Conservation (phyloP, 805 yeast species). For the Candida alai region DNA sequence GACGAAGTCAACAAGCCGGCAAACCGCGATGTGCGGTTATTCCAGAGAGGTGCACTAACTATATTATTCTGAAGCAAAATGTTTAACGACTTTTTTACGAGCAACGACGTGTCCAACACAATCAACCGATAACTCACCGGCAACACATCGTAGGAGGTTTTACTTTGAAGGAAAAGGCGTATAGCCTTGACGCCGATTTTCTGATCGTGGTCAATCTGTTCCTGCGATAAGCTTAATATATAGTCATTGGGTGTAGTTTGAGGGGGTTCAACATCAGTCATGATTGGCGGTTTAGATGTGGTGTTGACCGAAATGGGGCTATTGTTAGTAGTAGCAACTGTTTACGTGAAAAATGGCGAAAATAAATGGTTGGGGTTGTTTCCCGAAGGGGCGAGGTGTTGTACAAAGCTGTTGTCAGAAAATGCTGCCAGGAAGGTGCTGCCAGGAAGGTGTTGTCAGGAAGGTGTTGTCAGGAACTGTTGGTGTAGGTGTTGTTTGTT, state of each 20-base stretch:
- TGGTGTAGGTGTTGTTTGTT: no score
- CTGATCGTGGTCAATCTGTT: constrained; percentile 57
- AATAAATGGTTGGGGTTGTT: no score
- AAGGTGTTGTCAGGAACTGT: no score
- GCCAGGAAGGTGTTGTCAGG: no score
- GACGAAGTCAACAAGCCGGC: constrained; percentile 91
- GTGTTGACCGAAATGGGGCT: no score
- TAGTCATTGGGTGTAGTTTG: constrained; percentile 41
- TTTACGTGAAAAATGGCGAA: no score
- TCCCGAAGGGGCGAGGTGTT: no score
- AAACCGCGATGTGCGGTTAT: constrained; percentile 78
- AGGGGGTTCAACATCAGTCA: constrained; percentile 13
- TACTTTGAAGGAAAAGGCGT: constrained; percentile 76
- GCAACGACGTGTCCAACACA: constrained; percentile 85
- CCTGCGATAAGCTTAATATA: constrained; percentile 35
- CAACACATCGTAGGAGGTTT: constrained; percentile 92
- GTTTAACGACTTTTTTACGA: constrained; percentile 86
- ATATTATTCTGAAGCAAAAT: constrained; percentile 89
- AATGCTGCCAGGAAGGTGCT: no score
- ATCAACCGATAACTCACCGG: constrained; percentile 93
- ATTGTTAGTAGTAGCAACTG: no score
- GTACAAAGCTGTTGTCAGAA: no score
- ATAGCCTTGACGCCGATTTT: constrained; percentile 77
- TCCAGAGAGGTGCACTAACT: constrained; percentile 97
- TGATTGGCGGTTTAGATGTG: no score